Base-by-base conservation (phyloP, 2,329 filamentous ascomycete species). In the Fusarium buxicola region DNA sequence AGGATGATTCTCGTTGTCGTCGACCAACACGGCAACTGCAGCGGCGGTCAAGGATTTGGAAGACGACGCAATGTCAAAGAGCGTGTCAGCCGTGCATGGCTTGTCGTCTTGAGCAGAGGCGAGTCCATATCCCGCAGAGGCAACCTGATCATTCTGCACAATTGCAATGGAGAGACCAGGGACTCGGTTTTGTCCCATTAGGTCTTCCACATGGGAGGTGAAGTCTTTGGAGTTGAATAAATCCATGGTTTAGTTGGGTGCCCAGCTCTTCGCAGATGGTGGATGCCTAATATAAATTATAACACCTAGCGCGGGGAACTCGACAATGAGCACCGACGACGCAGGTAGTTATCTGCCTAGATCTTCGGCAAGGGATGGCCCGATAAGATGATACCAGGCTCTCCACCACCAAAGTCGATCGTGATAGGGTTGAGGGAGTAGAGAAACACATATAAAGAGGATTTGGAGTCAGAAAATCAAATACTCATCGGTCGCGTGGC, bases 401-500 rank as follows among this genome's bases (percentile, higher is more conserved):
- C n/a, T n/a, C n/a, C n/a, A n/a, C n/a, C n/a, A n/a, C n/a, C n/a
- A n/a, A n/a, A n/a, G n/a, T n/a, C n/a, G n/a, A n/a, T n/a, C n/a
- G n/a, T n/a, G n/a, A n/a, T n/a, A n/a, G n/a, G n/a, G n/a, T n/a
- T n/a, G n/a, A n/a, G n/a, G n/a, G n/a, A n/a, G n/a, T n/a, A n/a
- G n/a, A n/a, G n/a, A n/a, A n/a, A n/a, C n/a, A n/a, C n/a, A n/a
- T n/a, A n/a, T n/a, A n/a, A n/a, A n/a, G n/a, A n/a, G n/a, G n/a
- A n/a, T n/a, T n/a, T n/a, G n/a, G n/a, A n/a, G n/a, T n/a, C n/a
- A n/a, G n/a, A n/a, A n/a, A n/a, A n/a, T n/a, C n/a, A n/a, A n/a
- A n/a, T n/a, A n/a, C n/a, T n/a, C 21, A 21, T 6, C 21, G 62
- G 62, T 66, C 58, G 58, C 68, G 68, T 70, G 68, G 68, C 68